phyloP scores from a whole-genome alignment of 163 green algal genomes.

The Scenedesmus sp. region DNA sequence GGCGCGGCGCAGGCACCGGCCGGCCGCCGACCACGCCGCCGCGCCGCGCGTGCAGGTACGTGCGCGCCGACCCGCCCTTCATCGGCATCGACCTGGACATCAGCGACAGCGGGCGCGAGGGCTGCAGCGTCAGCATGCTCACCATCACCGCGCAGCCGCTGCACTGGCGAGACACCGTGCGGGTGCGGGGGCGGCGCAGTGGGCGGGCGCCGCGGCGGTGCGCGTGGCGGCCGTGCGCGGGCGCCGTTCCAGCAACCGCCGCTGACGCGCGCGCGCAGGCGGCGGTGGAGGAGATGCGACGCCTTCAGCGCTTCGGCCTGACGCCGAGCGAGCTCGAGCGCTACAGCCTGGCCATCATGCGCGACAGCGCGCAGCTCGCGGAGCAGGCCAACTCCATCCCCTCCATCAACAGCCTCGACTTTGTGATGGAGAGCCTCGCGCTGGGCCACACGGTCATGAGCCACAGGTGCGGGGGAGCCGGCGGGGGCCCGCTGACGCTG shows the following conservation, averaged over 20 bases:
- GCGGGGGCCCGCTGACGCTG: neutral
- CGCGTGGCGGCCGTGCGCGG: too few species aligned
- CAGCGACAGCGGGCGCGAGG: slow-evolving; percentile 89
- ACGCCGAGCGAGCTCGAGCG: slow-evolving; percentile 88
- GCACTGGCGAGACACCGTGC: slow-evolving; percentile 87
- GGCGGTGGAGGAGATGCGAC: slow-evolving; percentile 88
- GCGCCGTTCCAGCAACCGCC: too few species aligned
- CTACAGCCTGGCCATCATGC: slow-evolving; percentile 91
- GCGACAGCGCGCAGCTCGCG: slow-evolving; percentile 84
- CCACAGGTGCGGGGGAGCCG: slow-evolving; percentile 61
- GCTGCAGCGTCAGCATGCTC: slow-evolving; percentile 93
- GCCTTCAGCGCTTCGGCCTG: slow-evolving; percentile 91
- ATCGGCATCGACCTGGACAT: slow-evolving; percentile 91
- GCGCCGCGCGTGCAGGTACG: slow-evolving; percentile 48
- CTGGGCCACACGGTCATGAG: slow-evolving; percentile 92
- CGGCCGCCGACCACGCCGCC: neutral
- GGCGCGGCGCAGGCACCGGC: too few species aligned
- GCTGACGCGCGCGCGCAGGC: slow-evolving; percentile 2
- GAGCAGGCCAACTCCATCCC: slow-evolving; percentile 77
- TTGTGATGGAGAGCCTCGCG: slow-evolving; percentile 97
- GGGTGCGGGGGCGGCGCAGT: slow-evolving; percentile 64
- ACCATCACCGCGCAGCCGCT: slow-evolving; percentile 92
- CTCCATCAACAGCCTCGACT: slow-evolving; percentile 94
- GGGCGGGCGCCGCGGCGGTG: too few species aligned
- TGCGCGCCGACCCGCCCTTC: slow-evolving; percentile 72